Percentiles rank a stretch among this genome's conserved stretches.
Conservation (phyloP, 2,329 filamentous ascomycete genomes). For the Scedosporium minutisporum region DNA sequence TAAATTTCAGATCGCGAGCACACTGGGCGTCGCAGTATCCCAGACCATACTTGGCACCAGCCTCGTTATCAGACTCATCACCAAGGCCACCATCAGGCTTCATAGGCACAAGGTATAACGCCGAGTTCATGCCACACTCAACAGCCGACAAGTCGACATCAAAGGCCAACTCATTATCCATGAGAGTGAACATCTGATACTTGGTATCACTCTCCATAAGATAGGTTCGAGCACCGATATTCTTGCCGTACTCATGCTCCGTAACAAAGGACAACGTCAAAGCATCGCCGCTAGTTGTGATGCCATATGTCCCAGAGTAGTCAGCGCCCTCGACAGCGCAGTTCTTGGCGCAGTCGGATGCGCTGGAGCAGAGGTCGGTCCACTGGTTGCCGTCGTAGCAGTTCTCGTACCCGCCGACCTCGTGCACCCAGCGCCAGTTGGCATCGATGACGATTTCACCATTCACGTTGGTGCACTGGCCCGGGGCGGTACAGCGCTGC, state of each 20-base stretch:
- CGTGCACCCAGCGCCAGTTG: conserved; percentile 47
- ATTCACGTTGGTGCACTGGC: conserved; percentile 29
- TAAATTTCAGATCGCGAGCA: conserved; percentile 37
- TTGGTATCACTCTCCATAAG: conserved; percentile 43
- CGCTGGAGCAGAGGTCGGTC: conserved; percentile 25
- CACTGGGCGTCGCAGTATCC: conserved; percentile 43
- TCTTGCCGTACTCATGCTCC: conserved; percentile 31
- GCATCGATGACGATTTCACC: conserved; percentile 38
- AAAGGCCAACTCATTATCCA: conserved; percentile 55
- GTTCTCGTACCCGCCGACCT: conserved; percentile 27
- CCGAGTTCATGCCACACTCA: conserved; percentile 56
- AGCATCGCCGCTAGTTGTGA: conserved; percentile 33
- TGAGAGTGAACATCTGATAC: conserved; percentile 52
- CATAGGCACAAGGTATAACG: conserved; percentile 51
- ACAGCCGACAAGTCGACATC: conserved; percentile 56
- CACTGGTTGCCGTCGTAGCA: conserved; percentile 38
- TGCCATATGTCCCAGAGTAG: conserved; percentile 35
- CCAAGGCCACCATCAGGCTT: conserved; percentile 39
- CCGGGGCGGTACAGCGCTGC: conserved; percentile 30
- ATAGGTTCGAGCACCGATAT: conserved; percentile 42
- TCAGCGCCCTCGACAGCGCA: conserved; percentile 37
- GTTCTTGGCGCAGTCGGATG: conserved; percentile 30
- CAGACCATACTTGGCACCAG: conserved; percentile 44
- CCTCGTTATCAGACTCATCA: conserved; percentile 33
- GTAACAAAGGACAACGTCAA: conserved; percentile 43